phyloP scores from a whole-genome alignment of 306 rosid genomes.

The Cicer chorassanicum region DNA sequence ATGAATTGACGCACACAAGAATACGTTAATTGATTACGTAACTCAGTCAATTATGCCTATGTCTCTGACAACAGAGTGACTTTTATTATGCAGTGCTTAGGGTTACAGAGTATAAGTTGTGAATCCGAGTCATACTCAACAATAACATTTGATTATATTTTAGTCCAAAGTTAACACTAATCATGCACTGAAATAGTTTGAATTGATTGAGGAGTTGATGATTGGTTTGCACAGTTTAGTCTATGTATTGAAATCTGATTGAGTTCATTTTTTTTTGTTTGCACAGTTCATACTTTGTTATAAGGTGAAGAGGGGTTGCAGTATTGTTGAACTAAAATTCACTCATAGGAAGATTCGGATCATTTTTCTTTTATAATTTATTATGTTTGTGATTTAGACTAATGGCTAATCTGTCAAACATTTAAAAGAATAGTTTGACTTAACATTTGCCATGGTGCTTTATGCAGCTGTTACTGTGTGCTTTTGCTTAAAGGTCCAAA shows the following conservation, averaged over 20 bases:
- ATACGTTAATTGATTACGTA: too few relatives aligned
- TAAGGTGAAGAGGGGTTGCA: not conserved
- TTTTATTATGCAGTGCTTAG: too few relatives aligned
- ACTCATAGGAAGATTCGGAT: not conserved
- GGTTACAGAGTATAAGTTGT: too few relatives aligned
- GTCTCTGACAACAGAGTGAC: too few relatives aligned
- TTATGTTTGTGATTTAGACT: not conserved
- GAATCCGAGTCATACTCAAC: too few relatives aligned
- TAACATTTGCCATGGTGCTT: not conserved
- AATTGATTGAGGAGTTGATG: too few relatives aligned
- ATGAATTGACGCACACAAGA: too few relatives aligned
- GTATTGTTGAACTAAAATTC: not conserved
- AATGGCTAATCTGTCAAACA: not conserved
- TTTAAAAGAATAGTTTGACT: slow-evolving; percentile 8
- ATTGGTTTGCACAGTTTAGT: not conserved
- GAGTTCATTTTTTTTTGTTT: not conserved
- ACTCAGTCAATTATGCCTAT: too few relatives aligned
- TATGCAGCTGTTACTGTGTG: slow-evolving; percentile 1
- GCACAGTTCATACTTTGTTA: not conserved
- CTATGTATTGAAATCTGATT: not conserved
- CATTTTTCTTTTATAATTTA: not conserved
- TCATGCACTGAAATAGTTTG: too few relatives aligned
- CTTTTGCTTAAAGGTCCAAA: not conserved
- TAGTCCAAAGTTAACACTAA: not conserved
- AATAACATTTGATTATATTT: not conserved